Evolutionary conservation across 1,284 basidiomycete genomes (phyloP), one percentile per base, ranked within the genome.

Genomic region (Rhodofomes roseus): DNA sequence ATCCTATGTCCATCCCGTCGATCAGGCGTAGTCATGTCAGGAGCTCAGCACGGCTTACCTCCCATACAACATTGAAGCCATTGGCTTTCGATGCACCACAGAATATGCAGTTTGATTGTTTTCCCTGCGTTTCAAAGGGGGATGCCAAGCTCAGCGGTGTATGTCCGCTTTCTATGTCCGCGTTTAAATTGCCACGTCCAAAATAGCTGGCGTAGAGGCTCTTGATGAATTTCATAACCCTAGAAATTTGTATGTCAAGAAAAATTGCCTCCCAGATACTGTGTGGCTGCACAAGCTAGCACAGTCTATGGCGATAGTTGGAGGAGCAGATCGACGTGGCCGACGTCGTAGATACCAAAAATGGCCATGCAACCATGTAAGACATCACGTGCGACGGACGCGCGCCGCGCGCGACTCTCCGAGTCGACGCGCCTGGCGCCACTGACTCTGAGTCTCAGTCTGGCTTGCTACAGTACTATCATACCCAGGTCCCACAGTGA

Each of bases 61-160:
- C 82, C 64, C 81, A 83, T 0, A 86, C 71, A 23, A 91, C 72
- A 43, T 80, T 73, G 68, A 91, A 92, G 1, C 84, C 86, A 12
- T 77, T 82, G 55, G 81, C 77, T 25, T 62, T 59, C 3, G 79
- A 76, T 14, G 82, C 81, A 63, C 79, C 66, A 68, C 88, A 91
- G 71, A 90, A 91, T 9, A 75, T 63, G 63, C 82, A 84, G 14
- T 2, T 9, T 3, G 46, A 39, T 4, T 14, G 7, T 6, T 14
- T 16, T 4, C 14, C 7, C 16, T 39, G 37, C 9, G 37, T 18
- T 14, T 39, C 46, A 7, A 16, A 2, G 2, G 46, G 14, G 4
- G 46, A 48, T 14, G 6, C 12, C 18, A 27, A 23, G 5, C 18
- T 18, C 16, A 27, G 25, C 6, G 25, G 9, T 46, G 23, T 43